A percentile compares a stretch with the other conserved stretches of the same genome.
These are phyloP conservation scores for Xanthoceras sorbifolium DNA, from an alignment of 345 rosid genomes.

Conservation along the genomic window DNA sequence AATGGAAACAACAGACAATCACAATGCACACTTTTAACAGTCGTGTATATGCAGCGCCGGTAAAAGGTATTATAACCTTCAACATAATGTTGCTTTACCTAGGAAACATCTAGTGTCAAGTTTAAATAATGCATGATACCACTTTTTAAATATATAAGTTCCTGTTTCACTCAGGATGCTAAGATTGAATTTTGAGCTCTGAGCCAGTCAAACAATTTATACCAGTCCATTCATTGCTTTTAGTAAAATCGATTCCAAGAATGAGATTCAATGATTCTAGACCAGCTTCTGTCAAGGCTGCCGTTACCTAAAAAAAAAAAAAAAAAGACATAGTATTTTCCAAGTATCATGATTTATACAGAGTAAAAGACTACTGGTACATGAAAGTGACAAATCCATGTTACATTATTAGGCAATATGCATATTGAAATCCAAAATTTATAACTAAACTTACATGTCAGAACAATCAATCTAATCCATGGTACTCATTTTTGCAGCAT, in stretches of 20 bases:
- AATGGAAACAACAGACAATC: no score
- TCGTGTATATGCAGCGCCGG: background rate
- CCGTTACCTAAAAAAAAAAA: constrained; percentile 72
- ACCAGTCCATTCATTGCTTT: constrained; percentile 97
- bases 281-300: constrained; percentile 69
- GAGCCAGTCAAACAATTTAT: background rate
- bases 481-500: background rate
- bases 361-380: background rate
- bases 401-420: background rate
- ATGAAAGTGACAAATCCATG: background rate
- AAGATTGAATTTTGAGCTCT: background rate
- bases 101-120: background rate
- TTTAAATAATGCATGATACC: background rate
- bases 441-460: background rate
- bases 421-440: background rate
- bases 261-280: constrained; percentile 90
- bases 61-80: background rate
- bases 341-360: background rate
- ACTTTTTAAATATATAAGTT: background rate
- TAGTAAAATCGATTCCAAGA: constrained; percentile 83
- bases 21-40: background rate
- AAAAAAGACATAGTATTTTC: background rate
- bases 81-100: background rate
- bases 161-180: background rate
- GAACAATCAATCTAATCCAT: background rate